Conservation (phyloP, 176 grass and related monocot species). For the Ensete ventricosum region DNA sequence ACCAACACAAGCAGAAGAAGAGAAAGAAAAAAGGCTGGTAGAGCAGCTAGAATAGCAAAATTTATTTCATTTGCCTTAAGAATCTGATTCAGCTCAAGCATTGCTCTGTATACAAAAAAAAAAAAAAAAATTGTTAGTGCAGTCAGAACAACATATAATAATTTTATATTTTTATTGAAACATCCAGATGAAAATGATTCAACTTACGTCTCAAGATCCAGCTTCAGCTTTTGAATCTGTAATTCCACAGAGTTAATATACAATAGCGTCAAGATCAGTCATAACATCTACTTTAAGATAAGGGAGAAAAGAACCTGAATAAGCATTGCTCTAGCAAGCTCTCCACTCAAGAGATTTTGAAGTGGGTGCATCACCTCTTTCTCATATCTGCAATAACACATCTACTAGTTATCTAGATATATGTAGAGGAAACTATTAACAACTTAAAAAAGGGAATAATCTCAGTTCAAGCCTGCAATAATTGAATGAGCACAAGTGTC, state of each 20-base stretch:
- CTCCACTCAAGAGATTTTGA: constrained; percentile 58
- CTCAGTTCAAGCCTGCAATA: too few relatives aligned
- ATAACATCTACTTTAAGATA: constrained; percentile 13
- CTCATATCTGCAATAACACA: constrained; percentile 68
- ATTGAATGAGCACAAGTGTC: too few relatives aligned
- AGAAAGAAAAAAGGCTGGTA: constrained; percentile 78
- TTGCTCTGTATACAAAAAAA: constrained; percentile 31
- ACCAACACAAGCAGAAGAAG: constrained; percentile 58
- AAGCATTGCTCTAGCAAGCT: constrained; percentile 88
- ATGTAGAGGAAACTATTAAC: background rate
- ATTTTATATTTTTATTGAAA: background rate
- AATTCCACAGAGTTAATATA: constrained; percentile 12
- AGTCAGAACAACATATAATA: background rate
- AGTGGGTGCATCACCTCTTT: constrained; percentile 73
- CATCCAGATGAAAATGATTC: background rate
- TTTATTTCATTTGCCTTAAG: constrained; percentile 94
- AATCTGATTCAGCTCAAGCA: constrained; percentile 97
- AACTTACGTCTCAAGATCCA: constrained; percentile 95
- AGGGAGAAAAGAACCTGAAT: constrained; percentile 59
- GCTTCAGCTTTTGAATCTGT: constrained; percentile 94
- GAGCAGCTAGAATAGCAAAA: constrained; percentile 90
- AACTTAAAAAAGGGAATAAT: background rate
- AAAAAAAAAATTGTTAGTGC: background rate
- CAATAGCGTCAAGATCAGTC: background rate
- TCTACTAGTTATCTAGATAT: background rate